phyloP scores from a whole-genome alignment of 2,329 filamentous ascomycete genomes.

The Cladophialophora chaetospira region DNA sequence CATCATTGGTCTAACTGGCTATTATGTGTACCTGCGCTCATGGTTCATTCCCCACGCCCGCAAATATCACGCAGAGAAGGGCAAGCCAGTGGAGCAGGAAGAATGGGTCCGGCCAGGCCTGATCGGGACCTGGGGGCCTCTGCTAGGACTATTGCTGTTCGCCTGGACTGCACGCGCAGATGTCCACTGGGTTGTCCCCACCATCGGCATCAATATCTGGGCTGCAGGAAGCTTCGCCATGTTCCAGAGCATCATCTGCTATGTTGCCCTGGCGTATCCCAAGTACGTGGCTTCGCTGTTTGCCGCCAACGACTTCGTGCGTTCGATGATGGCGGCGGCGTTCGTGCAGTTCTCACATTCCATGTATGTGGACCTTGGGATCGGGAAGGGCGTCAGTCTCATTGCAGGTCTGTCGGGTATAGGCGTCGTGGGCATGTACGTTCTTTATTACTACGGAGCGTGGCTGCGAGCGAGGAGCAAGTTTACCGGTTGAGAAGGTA shows the following conservation, averaged over 20 bases:
- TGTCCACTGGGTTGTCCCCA: slow-evolving; percentile 39
- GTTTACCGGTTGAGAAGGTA: slow-evolving; percentile 45
- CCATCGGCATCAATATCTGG: slow-evolving; percentile 23
- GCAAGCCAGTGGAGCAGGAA: slow-evolving; percentile 56
- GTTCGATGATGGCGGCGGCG: slow-evolving; percentile 37
- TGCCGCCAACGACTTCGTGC: slow-evolving; percentile 33
- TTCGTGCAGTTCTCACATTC: slow-evolving; percentile 40
- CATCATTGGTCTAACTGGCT: slow-evolving; percentile 53
- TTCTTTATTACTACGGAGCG: slow-evolving; percentile 60
- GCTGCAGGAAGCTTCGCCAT: slow-evolving; percentile 23
- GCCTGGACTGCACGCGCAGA: slow-evolving; percentile 39
- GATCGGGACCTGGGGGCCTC: slow-evolving; percentile 35
- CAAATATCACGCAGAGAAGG: slow-evolving; percentile 48
- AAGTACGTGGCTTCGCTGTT: slow-evolving; percentile 33
- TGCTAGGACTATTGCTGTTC: slow-evolving; percentile 24
- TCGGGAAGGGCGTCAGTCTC: slow-evolving; percentile 36
- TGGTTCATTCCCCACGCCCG: slow-evolving; percentile 50
- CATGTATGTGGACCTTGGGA: slow-evolving; percentile 38
- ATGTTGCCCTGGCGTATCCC: slow-evolving; percentile 30
- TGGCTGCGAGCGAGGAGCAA: slow-evolving; percentile 58
- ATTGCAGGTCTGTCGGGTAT: slow-evolving; percentile 40
- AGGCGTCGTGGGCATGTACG: slow-evolving; percentile 58
- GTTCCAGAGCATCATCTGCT: slow-evolving; percentile 33
- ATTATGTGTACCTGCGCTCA: slow-evolving; percentile 48
- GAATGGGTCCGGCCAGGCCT: slow-evolving; percentile 55